Evolutionary conservation across 2,329 filamentous ascomycete species (phyloP), one percentile per base, ranked within the genome.

Genomic region (Penicillium olsonii): DNA sequence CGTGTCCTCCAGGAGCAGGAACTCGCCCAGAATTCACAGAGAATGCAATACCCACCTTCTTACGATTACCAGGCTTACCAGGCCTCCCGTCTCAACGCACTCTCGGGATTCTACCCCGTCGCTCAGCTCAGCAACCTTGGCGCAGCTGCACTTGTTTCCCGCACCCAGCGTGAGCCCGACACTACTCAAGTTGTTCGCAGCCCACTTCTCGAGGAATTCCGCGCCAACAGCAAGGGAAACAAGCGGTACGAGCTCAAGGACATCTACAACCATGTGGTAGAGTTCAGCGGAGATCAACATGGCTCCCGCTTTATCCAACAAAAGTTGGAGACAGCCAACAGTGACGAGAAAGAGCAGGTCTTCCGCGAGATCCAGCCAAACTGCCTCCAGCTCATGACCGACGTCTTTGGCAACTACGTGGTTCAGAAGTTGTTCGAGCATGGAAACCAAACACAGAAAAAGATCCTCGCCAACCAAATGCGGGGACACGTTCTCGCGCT

Each of bases 401-500:
- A 97, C 68, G 87, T 97, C 0, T 99, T 96, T 66, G 94, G 94
- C 45, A 99, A 99, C 70, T 99, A 97, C 66, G 94, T 99, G 29
- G 92, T 97, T 33, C 94, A 99, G 66, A 97, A 96, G 69, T 86
- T 97, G 67, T 96, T 97, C 55, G 92, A 97, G 68, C 90, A 97
- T 68, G 92, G 94, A 33, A 95, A 90, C 60, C 92, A 96, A 70
- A 82, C 86, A 0, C 94, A 99, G 74, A 99, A 99, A 76, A 91
- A 87, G 70, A 80, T 88, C 2, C 73, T 99, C 35, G 91, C 90
- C 1, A 84, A 85, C 55, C 85, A 88, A 69, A 96, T 97, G 91
- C 89, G 87, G 68, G 88, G 88, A 6, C 88, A 92, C 64, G 84
- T 97, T 11, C 75, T 88, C 38, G 82, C 85, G 26, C 75, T 99